phyloP scores from a whole-genome alignment of 164 flowering plant species.

The Vitis rotundifolia region DNA sequence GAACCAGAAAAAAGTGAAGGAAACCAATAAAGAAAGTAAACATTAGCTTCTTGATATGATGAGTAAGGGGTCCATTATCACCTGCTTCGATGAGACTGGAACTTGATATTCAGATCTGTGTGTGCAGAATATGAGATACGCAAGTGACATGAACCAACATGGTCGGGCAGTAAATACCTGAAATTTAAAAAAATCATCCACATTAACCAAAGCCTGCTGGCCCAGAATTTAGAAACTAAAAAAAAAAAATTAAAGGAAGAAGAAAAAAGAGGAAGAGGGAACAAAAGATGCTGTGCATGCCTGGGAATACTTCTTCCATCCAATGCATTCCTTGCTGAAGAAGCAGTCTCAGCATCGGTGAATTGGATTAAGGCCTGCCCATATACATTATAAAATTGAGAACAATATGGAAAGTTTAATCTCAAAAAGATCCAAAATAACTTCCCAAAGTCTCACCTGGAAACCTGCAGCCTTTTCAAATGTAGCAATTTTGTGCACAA shows the following conservation, averaged over 20 bases:
- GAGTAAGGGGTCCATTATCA: slow-evolving; percentile 17
- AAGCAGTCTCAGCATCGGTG: slow-evolving; percentile 72
- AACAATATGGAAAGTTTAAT: background rate
- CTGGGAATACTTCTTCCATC: slow-evolving; percentile 94
- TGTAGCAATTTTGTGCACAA: slow-evolving; percentile 93
- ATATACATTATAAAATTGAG: slow-evolving; percentile 1
- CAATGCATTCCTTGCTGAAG: slow-evolving; percentile 75
- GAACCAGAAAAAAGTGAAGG: background rate
- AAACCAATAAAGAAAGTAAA: background rate
- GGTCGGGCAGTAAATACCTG: slow-evolving; percentile 89
- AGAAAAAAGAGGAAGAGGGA: background rate
- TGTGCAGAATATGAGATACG: slow-evolving; percentile 93
- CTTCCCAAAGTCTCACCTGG: slow-evolving; percentile 48
- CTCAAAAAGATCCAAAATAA: background rate
- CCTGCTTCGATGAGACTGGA: slow-evolving; percentile 97
- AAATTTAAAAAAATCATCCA: slow-evolving; percentile 3
- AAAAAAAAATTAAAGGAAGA: background rate
- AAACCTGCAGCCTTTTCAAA: slow-evolving; percentile 96
- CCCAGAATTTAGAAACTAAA: background rate
- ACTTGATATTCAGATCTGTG: slow-evolving; percentile 86
- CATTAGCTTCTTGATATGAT: background rate
- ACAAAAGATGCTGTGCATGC: slow-evolving; percentile 23
- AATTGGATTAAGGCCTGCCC: slow-evolving; percentile 85
- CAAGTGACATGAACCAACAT: slow-evolving; percentile 74
- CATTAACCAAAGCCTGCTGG: background rate